Conservation (phyloP, 2,329 filamentous ascomycete genomes). For the Beauveria caledonica region DNA sequence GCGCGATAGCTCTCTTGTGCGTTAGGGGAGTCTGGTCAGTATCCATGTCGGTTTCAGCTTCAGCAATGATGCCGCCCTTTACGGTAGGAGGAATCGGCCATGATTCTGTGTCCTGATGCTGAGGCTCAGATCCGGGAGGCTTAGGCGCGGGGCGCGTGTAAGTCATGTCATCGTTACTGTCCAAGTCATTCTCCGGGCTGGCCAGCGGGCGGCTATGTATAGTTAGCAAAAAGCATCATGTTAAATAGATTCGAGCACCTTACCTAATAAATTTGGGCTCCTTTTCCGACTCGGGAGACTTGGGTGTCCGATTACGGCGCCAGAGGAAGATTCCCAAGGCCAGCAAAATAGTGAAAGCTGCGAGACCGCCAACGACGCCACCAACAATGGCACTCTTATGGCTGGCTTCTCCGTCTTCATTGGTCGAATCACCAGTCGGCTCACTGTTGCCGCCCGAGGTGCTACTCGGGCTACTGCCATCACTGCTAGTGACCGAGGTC, state of each 20-base stretch:
- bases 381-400: conserved; percentile 46
- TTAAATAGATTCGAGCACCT: background rate
- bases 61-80: background rate
- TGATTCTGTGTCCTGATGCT: background rate
- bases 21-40: conserved; percentile 3
- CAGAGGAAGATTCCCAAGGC: conserved; percentile 36
- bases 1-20: background rate
- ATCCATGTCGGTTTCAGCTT: background rate
- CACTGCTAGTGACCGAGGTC: conserved; percentile 14
- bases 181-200: conserved; percentile 7
- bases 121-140: background rate
- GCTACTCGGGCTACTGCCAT: background rate
- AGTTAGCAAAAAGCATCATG: background rate
- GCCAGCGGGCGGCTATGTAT: conserved; percentile 2
- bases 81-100: conserved; percentile 3
- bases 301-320: conserved; percentile 28
- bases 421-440: background rate
- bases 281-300: background rate
- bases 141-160: conserved; percentile 6
- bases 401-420: conserved; percentile 17
- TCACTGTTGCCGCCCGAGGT: background rate
- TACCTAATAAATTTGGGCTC: conserved; percentile 9
- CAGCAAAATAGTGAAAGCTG: conserved; percentile 34
- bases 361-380: conserved; percentile 44
- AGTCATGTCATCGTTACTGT: background rate